Evolutionary conservation across 106 monocot genomes (phyloP), one percentile per base, ranked within the genome.

Genomic region (Allium cepa): DNA sequence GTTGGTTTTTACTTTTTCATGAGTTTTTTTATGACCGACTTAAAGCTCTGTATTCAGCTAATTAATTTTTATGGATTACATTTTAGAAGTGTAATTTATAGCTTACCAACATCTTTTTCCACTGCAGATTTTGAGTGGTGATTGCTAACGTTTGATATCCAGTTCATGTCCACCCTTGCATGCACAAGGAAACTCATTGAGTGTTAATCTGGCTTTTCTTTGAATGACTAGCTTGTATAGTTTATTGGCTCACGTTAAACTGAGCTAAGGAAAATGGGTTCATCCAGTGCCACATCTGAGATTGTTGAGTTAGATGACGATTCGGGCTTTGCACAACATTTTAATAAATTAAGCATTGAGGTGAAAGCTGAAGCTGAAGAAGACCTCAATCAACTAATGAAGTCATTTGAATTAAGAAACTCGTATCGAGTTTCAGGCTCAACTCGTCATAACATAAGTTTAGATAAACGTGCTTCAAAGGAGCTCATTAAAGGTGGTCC

Each of bases 241-340:
- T 36, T 55, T 55, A 15, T 55, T 55, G 15, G 53, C 11, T 55
- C 5, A 55, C 13, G 15, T 55, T 55, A 15, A 55, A 55, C 53
- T 55, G 13, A 55, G 5, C 1, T 8, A 55, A 55, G 7, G 15
- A 26, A 55, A 69, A 85, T 85, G 88, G 77, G 75, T 66, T 71
- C 82, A 17, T 72, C 68, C 55, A 62, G 77, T 50, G 69, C 66
- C 63, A 72, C 68, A 46, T 85, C 88, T 47, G 88, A 93, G 75
- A 93, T 93, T 53, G 78, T 83, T 59, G 88, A 93, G 74, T 68
- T 78, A 45, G 87, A 85, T 17, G 53, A 8, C 2, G 82, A 82
- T 57, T 50, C 45, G 8, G 53, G 68, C 36, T 26, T 61, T 1
- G 57, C 46, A 49, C 14, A 69, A 56, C 56, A 68, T 63, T 79